Conservation (phyloP, 768 basidiomycete species). For the Dioszegia hungarica region DNA sequence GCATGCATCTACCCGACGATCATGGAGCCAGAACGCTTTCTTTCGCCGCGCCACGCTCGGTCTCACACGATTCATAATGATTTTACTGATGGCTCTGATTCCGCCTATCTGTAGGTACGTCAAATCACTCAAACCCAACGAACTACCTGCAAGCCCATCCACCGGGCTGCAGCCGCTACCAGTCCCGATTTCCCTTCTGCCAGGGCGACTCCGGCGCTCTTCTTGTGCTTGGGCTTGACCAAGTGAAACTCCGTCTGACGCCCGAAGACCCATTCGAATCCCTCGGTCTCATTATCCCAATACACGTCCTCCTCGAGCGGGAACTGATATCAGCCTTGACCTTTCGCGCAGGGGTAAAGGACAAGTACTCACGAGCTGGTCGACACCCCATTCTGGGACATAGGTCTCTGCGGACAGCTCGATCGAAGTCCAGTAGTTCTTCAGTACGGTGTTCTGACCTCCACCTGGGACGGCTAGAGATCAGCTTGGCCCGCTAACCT, state of each 20-base stretch:
- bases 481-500: slow-evolving; percentile 39
- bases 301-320: slow-evolving; percentile 42
- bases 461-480: slow-evolving; percentile 54
- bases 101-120: too few relatives aligned
- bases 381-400: slow-evolving; percentile 55
- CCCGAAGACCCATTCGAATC: slow-evolving; percentile 56
- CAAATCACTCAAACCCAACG: too few relatives aligned
- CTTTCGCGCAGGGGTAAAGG: too few relatives aligned
- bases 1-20: too few relatives aligned
- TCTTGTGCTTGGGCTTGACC: slow-evolving; percentile 40
- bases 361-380: slow-evolving; percentile 23
- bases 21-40: too few relatives aligned
- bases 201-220: too few relatives aligned
- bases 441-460: slow-evolving; percentile 54
- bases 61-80: too few relatives aligned
- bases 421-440: slow-evolving; percentile 57
- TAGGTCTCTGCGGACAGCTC: slow-evolving; percentile 56
- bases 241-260: slow-evolving; percentile 56
- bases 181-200: too few relatives aligned
- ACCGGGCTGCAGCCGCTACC: too few relatives aligned
- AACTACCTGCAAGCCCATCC: too few relatives aligned
- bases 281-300: slow-evolving; percentile 50
- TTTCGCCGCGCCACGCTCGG: too few relatives aligned
- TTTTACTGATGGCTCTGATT: too few relatives aligned
- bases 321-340: slow-evolving; percentile 17